These are phyloP conservation scores for Fusarium napiforme DNA, from an alignment of 2,329 filamentous ascomycete species.

Conservation along the genomic window DNA sequence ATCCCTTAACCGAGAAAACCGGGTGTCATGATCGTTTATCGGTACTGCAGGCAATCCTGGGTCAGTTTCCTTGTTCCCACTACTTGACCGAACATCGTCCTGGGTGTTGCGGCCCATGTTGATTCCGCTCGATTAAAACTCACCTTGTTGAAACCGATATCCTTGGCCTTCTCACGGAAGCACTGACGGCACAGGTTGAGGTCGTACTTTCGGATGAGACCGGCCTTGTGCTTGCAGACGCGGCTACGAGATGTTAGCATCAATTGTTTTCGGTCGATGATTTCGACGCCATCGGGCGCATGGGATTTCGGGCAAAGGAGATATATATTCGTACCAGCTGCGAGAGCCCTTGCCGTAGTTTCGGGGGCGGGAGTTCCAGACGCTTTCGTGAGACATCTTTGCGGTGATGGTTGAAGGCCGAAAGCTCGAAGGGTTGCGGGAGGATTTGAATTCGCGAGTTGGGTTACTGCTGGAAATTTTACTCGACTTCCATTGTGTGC, in stretches of 20 bases:
- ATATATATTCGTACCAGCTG: constrained; percentile 77
- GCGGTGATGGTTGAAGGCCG: constrained; percentile 51
- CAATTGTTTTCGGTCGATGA: constrained; percentile 11
- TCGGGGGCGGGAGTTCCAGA: constrained; percentile 99
- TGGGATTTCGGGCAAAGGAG: constrained; percentile 6
- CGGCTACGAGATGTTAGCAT: constrained; percentile 60
- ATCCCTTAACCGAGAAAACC: constrained; percentile 42
- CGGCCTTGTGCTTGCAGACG: constrained; percentile 90
- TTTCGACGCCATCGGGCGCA: constrained; percentile 3
- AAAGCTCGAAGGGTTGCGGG: constrained; percentile 46
- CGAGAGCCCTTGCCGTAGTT: constrained; percentile 97
- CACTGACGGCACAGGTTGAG: constrained; percentile 87
- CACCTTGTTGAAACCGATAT: constrained; percentile 80
- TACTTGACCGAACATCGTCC: neutral
- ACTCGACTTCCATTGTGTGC: constrained; percentile 44
- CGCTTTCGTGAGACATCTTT: constrained; percentile 84
- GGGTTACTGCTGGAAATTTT: constrained; percentile 51
- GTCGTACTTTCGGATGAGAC: constrained; percentile 99
- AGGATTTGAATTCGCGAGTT: constrained; percentile 49
- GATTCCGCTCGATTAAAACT: constrained; percentile 39
- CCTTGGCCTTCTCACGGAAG: constrained; percentile 79
- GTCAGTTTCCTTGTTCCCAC: constrained; percentile 28
- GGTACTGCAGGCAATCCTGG: constrained; percentile 47
- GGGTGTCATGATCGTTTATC: constrained; percentile 50
- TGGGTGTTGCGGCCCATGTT: neutral